Conservation (phyloP, 2,329 filamentous ascomycete species). For the Polytolypa hystricis region DNA sequence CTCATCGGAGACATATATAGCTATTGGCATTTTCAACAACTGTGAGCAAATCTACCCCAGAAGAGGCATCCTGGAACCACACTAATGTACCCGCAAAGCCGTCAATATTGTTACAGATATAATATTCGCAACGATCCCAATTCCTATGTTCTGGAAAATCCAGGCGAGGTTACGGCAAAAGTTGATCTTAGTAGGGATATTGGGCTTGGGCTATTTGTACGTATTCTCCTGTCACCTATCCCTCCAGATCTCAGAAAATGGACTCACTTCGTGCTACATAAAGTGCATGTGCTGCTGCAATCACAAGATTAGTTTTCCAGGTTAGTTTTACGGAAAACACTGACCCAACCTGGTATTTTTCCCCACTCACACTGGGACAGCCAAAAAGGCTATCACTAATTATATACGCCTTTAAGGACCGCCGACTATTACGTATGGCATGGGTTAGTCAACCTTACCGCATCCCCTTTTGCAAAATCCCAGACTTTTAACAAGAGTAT, state of each 20-base stretch:
- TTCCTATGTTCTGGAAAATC: slow-evolving; percentile 1
- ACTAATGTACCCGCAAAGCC: background rate
- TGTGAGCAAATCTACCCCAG: background rate
- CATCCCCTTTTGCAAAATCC: too few species aligned
- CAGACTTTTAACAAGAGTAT: too few species aligned
- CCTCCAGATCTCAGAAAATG: background rate
- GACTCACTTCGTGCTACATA: background rate
- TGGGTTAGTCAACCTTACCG: too few species aligned
- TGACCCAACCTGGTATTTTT: slow-evolving; percentile 1
- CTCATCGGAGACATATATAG: background rate
- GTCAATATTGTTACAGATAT: slow-evolving; percentile 4
- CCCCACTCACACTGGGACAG: background rate
- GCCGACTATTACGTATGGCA: background rate
- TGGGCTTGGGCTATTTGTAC: slow-evolving; percentile 4
- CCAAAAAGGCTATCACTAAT: background rate
- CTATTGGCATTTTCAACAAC: slow-evolving; percentile 3
- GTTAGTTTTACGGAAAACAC: background rate
- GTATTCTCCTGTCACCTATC: background rate
- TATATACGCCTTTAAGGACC: background rate
- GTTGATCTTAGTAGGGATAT: background rate
- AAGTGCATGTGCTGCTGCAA: slow-evolving; percentile 2
- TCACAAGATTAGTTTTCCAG: background rate
- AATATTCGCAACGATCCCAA: slow-evolving; percentile 4
- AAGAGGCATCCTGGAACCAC: background rate
- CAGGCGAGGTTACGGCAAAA: slow-evolving; percentile 1